Evolutionary conservation across 116 monocot species (phyloP).

Genomic region (Dioscorea cayenensis): DNA sequence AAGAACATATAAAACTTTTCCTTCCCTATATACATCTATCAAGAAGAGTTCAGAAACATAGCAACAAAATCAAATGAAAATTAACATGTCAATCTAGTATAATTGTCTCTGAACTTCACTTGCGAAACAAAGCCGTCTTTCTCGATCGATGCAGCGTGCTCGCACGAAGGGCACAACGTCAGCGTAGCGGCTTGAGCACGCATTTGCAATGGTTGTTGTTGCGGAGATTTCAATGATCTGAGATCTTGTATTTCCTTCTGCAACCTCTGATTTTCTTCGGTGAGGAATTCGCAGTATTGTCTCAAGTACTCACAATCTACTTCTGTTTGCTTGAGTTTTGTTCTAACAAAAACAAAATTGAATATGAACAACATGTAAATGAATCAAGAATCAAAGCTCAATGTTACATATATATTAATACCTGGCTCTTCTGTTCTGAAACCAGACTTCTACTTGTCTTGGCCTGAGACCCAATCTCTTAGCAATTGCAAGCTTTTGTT

Average conservation of each 20-base stretch:
- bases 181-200: neutral
- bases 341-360: neutral
- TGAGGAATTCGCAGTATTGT: neutral
- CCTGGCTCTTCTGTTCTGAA: neutral
- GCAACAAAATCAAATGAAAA: neutral
- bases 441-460: neutral
- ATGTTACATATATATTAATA: neutral
- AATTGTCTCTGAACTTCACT: neutral
- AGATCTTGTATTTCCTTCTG: neutral
- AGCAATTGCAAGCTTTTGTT: neutral
- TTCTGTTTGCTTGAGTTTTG: constrained; percentile 1
- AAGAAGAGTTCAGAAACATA: no score
- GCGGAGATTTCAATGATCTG: neutral
- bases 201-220: neutral
- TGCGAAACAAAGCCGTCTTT: neutral
- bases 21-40: no score
- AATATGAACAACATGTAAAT: neutral
- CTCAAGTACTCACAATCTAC: neutral
- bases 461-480: neutral
- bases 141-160: neutral
- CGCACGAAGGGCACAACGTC: neutral
- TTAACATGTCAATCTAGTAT: neutral
- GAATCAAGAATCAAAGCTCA: neutral
- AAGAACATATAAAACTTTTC: no score
- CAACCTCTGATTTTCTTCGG: neutral